Evolutionary conservation across 345 rosid genomes (phyloP).

Genomic region (Viola odorata): DNA sequence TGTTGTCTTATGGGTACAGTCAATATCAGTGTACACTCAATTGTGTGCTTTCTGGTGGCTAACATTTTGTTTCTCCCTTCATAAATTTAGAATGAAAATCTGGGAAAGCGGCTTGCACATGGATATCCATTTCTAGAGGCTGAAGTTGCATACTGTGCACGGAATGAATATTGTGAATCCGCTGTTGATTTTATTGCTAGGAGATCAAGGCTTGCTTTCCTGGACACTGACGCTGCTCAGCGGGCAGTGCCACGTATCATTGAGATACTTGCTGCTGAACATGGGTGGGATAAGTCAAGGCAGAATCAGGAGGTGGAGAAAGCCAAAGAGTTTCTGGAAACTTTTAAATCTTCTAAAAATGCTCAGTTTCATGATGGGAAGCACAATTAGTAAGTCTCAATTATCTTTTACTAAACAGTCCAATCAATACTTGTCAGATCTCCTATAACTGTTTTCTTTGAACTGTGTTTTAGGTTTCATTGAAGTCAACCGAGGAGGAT

Average conservation of each 20-base stretch:
- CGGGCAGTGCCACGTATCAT: slow-evolving; percentile 76
- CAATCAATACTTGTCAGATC: neutral
- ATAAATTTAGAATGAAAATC: slow-evolving; percentile 56
- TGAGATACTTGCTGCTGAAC: slow-evolving; percentile 68
- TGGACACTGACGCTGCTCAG: slow-evolving; percentile 90
- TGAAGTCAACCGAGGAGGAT: slow-evolving; percentile 4
- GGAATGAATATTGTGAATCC: slow-evolving; percentile 85
- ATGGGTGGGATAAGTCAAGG: slow-evolving; percentile 70
- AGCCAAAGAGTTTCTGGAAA: slow-evolving; percentile 62
- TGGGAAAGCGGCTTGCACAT: slow-evolving; percentile 90
- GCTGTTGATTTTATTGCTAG: slow-evolving; percentile 90
- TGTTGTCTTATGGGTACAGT: too few species aligned
- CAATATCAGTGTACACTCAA: too few species aligned
- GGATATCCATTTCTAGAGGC: slow-evolving; percentile 74
- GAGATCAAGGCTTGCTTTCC: slow-evolving; percentile 90
- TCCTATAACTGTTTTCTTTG: neutral
- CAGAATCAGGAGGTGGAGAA: slow-evolving; percentile 59
- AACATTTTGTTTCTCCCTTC: neutral
- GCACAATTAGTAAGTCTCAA: slow-evolving; percentile 41
- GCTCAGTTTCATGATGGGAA: slow-evolving; percentile 93
- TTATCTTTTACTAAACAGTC: neutral
- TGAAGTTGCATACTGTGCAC: slow-evolving; percentile 82
- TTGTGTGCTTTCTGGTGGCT: neutral
- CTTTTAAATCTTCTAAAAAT: slow-evolving; percentile 88
- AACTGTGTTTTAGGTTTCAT: slow-evolving; percentile 14